Conservation (phyloP, 2,329 filamentous ascomycete genomes). For the Boeremia exigua region DNA sequence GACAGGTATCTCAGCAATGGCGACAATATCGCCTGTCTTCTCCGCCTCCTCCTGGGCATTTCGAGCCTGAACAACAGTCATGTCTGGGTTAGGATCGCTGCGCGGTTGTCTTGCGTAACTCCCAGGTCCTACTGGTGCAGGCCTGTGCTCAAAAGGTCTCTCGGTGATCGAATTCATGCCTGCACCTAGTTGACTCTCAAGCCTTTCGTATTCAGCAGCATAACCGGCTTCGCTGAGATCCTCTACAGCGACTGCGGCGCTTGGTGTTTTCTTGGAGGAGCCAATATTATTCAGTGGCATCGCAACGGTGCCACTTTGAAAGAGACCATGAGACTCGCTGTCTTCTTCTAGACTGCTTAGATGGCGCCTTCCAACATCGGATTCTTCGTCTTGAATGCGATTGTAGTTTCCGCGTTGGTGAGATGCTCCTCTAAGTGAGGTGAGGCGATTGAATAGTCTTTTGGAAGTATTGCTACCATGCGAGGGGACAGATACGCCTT, state of each 20-base stretch:
- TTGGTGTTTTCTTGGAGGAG: constrained; percentile 16
- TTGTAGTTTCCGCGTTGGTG: constrained; percentile 34
- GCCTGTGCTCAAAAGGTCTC: constrained; percentile 40
- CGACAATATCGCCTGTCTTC: constrained; percentile 53
- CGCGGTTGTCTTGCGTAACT: constrained; percentile 29
- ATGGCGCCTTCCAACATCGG: constrained; percentile 9
- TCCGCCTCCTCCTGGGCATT: constrained; percentile 52
- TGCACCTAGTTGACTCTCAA: constrained; percentile 45
- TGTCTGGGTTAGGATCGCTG: constrained; percentile 25
- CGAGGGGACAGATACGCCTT: constrained; percentile 22
- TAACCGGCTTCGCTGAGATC: constrained; percentile 40
- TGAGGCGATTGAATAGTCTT: constrained; percentile 39
- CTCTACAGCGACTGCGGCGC: constrained; percentile 25
- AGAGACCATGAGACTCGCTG: constrained; percentile 37
- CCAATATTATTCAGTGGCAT: constrained; percentile 37
- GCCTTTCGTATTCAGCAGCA: constrained; percentile 44
- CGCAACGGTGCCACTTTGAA: constrained; percentile 39
- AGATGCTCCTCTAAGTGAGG: constrained; percentile 32
- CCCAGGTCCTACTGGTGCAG: constrained; percentile 16
- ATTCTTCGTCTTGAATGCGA: constrained; percentile 43
- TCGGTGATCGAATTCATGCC: constrained; percentile 47
- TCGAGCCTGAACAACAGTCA: constrained; percentile 29
- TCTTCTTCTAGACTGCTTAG: constrained; percentile 38
- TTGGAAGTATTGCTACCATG: constrained; percentile 34
- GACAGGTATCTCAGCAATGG: constrained; percentile 49